A percentile compares a stretch with the other conserved stretches of the same genome.
Conservation (phyloP, 1,284 basidiomycete genomes). For the Meira miltonrushii region DNA sequence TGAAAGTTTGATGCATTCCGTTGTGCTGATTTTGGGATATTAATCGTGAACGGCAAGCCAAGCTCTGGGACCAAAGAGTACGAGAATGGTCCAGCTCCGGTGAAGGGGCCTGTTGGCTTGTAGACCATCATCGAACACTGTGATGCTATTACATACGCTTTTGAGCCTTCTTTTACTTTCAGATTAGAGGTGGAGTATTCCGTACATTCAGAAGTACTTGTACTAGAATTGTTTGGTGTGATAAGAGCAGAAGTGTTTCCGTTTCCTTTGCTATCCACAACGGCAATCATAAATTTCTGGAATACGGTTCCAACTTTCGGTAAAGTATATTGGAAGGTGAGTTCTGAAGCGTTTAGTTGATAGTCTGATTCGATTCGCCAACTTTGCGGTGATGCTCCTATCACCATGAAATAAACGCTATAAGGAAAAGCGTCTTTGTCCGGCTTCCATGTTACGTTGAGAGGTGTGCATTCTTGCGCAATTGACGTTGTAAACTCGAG, state of each 20-base stretch:
- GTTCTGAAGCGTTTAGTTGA: slow-evolving; percentile 20
- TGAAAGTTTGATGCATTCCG: slow-evolving; percentile 27
- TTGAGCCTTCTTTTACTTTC: slow-evolving; percentile 17
- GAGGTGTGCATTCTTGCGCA: slow-evolving; percentile 29
- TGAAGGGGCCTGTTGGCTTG: slow-evolving; percentile 18
- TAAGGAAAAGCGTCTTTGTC: slow-evolving; percentile 20
- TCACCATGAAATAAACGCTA: slow-evolving; percentile 24
- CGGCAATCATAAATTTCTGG: slow-evolving; percentile 22
- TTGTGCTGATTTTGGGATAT: slow-evolving; percentile 20
- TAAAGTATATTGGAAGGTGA: slow-evolving; percentile 34
- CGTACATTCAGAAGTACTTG: slow-evolving; percentile 21
- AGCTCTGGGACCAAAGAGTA: slow-evolving; percentile 29
- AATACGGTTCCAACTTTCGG: slow-evolving; percentile 23
- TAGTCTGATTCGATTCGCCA: slow-evolving; percentile 28
- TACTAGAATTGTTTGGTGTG: slow-evolving; percentile 14
- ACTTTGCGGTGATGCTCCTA: slow-evolving; percentile 18
- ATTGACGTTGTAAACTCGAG: not conserved
- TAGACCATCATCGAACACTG: slow-evolving; percentile 28
- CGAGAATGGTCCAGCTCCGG: slow-evolving; percentile 32
- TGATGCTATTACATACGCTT: slow-evolving; percentile 21
- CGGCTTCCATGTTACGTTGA: slow-evolving; percentile 35
- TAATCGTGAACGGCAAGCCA: slow-evolving; percentile 21
- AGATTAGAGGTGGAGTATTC: slow-evolving; percentile 22
- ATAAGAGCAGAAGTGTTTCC: slow-evolving; percentile 27
- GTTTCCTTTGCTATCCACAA: slow-evolving; percentile 26